Conservation (phyloP, 176 grass and related monocot genomes). For the Bolboschoenus planiculmis region DNA sequence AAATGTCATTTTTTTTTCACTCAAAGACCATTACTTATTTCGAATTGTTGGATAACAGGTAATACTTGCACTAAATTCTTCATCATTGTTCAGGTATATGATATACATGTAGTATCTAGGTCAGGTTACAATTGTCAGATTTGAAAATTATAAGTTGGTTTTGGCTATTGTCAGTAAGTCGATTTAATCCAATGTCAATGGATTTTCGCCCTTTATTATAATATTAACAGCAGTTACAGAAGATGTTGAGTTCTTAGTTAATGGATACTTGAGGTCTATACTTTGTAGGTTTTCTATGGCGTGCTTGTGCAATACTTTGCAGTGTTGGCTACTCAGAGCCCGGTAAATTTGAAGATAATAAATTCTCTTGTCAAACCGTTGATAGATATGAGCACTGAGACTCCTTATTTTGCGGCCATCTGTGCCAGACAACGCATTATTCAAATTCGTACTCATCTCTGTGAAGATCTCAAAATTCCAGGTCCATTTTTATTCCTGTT, state of each 20-base stretch:
- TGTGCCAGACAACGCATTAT: constrained; percentile 80
- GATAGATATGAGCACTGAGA: constrained; percentile 88
- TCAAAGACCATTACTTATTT: not conserved
- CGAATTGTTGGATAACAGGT: not conserved
- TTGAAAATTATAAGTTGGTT: not conserved
- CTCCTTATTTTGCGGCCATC: constrained; percentile 93
- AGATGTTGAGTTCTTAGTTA: not conserved
- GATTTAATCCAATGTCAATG: not conserved
- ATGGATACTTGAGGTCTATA: constrained; percentile 11
- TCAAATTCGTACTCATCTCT: constrained; percentile 47
- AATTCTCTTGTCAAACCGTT: constrained; percentile 83
- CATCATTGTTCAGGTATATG: not conserved
- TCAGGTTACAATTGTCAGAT: not conserved
- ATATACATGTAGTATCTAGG: not conserved
- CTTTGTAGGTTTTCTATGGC: constrained; percentile 84
- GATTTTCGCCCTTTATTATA: not conserved
- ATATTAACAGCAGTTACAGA: not conserved
- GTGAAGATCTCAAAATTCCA: constrained; percentile 75
- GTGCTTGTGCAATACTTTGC: constrained; percentile 92
- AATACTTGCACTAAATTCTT: not conserved
- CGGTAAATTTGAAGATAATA: constrained; percentile 67
- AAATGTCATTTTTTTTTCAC: not conserved
- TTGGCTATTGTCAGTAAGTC: not conserved
- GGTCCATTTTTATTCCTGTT: constrained; percentile 38
- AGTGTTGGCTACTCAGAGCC: constrained; percentile 53